Evolutionary conservation across 805 yeast species (phyloP).

Genomic region (Kuraishia ogatae): DNA sequence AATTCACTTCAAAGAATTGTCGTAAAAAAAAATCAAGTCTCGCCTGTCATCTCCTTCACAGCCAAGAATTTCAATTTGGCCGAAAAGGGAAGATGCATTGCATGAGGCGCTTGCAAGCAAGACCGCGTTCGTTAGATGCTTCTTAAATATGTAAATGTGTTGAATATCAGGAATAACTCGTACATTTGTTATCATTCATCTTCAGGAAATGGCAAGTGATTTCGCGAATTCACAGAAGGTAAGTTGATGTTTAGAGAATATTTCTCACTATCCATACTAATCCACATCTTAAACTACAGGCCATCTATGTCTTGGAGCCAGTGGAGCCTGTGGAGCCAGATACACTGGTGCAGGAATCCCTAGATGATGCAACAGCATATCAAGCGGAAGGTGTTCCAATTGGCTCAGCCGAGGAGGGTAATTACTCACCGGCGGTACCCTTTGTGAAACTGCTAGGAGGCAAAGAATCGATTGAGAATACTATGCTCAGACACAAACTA

Average conservation of each 20-base stretch:
- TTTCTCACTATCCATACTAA: not conserved
- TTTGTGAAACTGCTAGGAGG: slow-evolving; percentile 35
- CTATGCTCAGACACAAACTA: slow-evolving; percentile 29
- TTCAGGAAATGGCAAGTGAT: slow-evolving; percentile 5
- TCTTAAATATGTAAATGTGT: too few species aligned
- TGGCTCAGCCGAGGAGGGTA: not conserved
- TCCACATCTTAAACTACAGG: not conserved
- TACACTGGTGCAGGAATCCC: not conserved
- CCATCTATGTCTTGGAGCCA: slow-evolving; percentile 5
- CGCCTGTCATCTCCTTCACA: too few species aligned
- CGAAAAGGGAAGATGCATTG: not conserved
- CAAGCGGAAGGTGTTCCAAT: not conserved
- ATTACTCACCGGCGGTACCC: slow-evolving; percentile 23
- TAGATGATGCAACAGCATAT: not conserved
- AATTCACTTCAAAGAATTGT: too few species aligned
- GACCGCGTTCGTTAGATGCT: not conserved
- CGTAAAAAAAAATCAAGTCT: too few species aligned
- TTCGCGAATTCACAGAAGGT: slow-evolving; percentile 23
- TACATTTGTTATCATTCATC: not conserved
- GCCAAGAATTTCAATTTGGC: not conserved
- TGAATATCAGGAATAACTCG: not conserved
- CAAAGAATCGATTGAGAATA: slow-evolving; percentile 28
- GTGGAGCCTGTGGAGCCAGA: too few species aligned
- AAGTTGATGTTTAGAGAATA: not conserved
- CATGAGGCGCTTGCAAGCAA: not conserved